phyloP scores from a whole-genome alignment of 2,329 filamentous ascomycete genomes.

The Fusarium chuoi region DNA sequence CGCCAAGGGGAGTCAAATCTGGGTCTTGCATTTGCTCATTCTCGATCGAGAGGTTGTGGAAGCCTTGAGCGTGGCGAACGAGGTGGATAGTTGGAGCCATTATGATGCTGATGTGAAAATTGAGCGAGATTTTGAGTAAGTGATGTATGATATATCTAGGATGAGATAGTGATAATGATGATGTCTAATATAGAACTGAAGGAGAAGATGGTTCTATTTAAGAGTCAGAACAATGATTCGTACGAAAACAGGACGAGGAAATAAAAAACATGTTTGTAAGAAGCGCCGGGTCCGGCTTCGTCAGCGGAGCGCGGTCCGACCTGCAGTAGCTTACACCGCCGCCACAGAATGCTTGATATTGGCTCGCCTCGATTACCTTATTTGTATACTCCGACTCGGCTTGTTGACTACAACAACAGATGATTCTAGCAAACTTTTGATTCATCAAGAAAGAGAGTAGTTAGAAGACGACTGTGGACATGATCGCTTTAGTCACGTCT shows the following conservation, averaged over 20 bases:
- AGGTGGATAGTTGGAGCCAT: constrained; percentile 71
- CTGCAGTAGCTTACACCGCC: constrained; percentile 16
- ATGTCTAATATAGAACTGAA: background rate
- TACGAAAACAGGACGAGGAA: background rate
- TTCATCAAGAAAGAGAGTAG: background rate
- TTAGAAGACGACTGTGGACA: background rate
- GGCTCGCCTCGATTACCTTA: constrained; percentile 24
- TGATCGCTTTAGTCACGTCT: background rate
- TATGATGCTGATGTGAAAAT: constrained; percentile 7
- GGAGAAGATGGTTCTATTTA: background rate
- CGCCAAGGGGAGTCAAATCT: constrained; percentile 78
- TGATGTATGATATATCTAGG: background rate
- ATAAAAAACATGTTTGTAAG: background rate
- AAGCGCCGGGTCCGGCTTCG: constrained; percentile 37
- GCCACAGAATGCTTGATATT: background rate
- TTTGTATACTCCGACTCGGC: constrained; percentile 18
- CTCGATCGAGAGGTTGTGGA: constrained; percentile 78
- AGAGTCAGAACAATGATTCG: background rate
- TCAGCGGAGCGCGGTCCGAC: constrained; percentile 33
- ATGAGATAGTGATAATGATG: background rate
- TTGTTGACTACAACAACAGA: background rate
- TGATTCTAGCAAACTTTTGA: background rate
- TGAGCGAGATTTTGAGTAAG: background rate
- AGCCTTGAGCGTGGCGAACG: constrained; percentile 80
- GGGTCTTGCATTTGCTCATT: constrained; percentile 84